These are phyloP conservation scores for Bipolaris zeicola DNA, from an alignment of 2,329 filamentous ascomycete genomes.

Conservation along the genomic window DNA sequence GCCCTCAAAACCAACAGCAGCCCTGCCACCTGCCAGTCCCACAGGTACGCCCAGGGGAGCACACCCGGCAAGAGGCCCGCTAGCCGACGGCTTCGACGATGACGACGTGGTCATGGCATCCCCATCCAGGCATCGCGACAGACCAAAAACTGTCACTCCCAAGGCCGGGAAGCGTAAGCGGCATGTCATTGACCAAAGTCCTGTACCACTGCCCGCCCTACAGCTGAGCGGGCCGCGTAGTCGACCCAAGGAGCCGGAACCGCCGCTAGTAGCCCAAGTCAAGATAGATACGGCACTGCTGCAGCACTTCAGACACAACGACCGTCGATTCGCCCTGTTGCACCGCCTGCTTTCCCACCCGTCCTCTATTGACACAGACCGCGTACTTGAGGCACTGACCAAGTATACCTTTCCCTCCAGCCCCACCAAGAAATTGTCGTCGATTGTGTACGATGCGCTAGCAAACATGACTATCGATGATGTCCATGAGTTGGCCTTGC, in stretches of 20 bases:
- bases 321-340: slow-evolving; percentile 54
- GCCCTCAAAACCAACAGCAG: slow-evolving; percentile 33
- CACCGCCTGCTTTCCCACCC: slow-evolving; percentile 69
- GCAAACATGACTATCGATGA: slow-evolving; percentile 58
- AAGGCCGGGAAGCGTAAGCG: slow-evolving; percentile 72
- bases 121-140: slow-evolving; percentile 57
- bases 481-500: slow-evolving; percentile 63
- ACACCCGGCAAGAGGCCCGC: slow-evolving; percentile 59
- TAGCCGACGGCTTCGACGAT: slow-evolving; percentile 80
- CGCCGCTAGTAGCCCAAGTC: background rate
- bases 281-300: slow-evolving; percentile 41
- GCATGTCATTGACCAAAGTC: slow-evolving; percentile 65
- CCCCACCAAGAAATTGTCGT: slow-evolving; percentile 61
- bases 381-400: slow-evolving; percentile 71
- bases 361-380: slow-evolving; percentile 59
- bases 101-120: slow-evolving; percentile 63
- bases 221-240: slow-evolving; percentile 51
- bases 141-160: slow-evolving; percentile 62
- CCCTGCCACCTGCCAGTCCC: slow-evolving; percentile 32
- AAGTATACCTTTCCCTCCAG: slow-evolving; percentile 69
- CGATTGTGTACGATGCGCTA: slow-evolving; percentile 71
- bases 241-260: slow-evolving; percentile 48
- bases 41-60: slow-evolving; percentile 65
- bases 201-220: slow-evolving; percentile 60
- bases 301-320: slow-evolving; percentile 46